These are phyloP conservation scores for Wickerhamiella shivajii DNA, from an alignment of 805 yeast species.

Conservation along the genomic window DNA sequence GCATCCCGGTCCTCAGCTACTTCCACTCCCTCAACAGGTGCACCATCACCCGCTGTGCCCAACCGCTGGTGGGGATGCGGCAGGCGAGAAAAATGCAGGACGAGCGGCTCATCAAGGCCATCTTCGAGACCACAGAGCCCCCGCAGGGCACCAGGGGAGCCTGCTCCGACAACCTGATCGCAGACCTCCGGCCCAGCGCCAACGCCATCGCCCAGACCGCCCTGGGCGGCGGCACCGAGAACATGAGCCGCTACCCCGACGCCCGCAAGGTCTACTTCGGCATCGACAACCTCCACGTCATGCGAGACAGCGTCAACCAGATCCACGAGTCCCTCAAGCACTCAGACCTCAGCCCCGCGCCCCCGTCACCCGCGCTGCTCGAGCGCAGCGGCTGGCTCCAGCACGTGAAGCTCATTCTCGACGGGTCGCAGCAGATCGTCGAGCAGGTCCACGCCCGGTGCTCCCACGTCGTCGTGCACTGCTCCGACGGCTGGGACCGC, in stretches of 20 bases:
- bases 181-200: conserved; percentile 84
- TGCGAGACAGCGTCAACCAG: conserved; percentile 67
- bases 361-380: conserved; percentile 41
- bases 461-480: conserved; percentile 75
- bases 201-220: conserved; percentile 96
- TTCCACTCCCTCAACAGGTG: conserved; percentile 47
- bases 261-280: conserved; percentile 68
- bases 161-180: conserved; percentile 47
- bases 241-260: conserved; percentile 67
- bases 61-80: conserved; percentile 82
- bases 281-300: conserved; percentile 88
- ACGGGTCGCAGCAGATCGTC: conserved; percentile 62
- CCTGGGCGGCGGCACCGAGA: conserved; percentile 95
- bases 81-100: conserved; percentile 84
- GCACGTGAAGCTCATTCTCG: conserved; percentile 50
- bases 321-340: conserved; percentile 50
- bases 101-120: conserved; percentile 63
- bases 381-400: conserved; percentile 67
- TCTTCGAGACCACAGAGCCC: conserved; percentile 43
- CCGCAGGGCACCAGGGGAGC: conserved; percentile 23
- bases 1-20: conserved; percentile 75
- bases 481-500: conserved; percentile 98
- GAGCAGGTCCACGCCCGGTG: conserved; percentile 72
- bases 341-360: conserved; percentile 42
- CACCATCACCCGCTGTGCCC: conserved; percentile 77